Evolutionary conservation across 2,329 filamentous ascomycete species (phyloP).

Genomic region (Septoria linicola): DNA sequence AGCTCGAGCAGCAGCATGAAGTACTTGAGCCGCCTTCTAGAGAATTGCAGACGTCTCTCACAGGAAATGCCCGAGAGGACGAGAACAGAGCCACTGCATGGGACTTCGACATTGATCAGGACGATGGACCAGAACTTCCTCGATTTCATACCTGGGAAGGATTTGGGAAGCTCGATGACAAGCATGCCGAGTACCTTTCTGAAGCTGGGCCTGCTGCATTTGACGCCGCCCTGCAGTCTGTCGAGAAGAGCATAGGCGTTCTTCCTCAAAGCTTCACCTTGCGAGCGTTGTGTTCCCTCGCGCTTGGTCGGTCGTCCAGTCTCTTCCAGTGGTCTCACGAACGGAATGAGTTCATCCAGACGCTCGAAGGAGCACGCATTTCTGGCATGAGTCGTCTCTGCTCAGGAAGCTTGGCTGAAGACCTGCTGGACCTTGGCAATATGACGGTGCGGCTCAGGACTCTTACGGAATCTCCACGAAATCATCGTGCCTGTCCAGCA

Average conservation of each 20-base stretch:
- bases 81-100: constrained; percentile 33
- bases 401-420: constrained; percentile 54
- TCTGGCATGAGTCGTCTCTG: constrained; percentile 52
- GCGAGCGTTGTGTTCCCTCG: constrained; percentile 62
- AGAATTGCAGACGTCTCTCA: no score
- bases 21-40: no score
- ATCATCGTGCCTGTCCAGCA: constrained; percentile 36
- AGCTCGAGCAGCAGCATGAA: constrained; percentile 1
- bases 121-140: constrained; percentile 34
- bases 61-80: no score
- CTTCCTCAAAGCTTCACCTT: constrained; percentile 42
- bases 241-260: constrained; percentile 40
- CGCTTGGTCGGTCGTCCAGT: constrained; percentile 68
- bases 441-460: constrained; percentile 25
- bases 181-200: constrained; percentile 58
- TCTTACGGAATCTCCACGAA: constrained; percentile 15
- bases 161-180: constrained; percentile 49
- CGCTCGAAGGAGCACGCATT: constrained; percentile 47
- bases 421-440: constrained; percentile 43
- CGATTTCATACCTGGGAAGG: constrained; percentile 67
- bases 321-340: constrained; percentile 64
- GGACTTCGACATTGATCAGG: constrained; percentile 39
- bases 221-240: constrained; percentile 61
- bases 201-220: constrained; percentile 67
- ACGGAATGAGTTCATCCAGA: constrained; percentile 53